These are phyloP conservation scores for Aspergillus alliaceus DNA, from an alignment of 2,329 filamentous ascomycete species.

Conservation along the genomic window DNA sequence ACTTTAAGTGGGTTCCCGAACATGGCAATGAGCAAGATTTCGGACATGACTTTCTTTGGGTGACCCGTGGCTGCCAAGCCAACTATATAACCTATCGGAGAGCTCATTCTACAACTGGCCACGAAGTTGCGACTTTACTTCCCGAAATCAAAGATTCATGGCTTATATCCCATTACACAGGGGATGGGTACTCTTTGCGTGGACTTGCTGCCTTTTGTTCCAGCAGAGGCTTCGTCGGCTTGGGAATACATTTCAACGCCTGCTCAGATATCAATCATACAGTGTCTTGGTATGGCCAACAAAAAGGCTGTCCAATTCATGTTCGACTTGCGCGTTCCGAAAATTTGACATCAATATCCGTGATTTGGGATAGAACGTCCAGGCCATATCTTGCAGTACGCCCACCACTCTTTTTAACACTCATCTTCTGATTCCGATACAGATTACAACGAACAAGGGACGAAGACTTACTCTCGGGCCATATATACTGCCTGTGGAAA, in stretches of 20 bases:
- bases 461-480: neutral
- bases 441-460: neutral
- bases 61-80: neutral
- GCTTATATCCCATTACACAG: neutral
- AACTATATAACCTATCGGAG: neutral
- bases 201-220: neutral
- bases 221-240: neutral
- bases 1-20: too few relatives aligned
- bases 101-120: neutral
- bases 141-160: neutral
- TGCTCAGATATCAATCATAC: neutral
- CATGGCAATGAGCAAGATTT: neutral
- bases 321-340: neutral
- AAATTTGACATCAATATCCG: neutral
- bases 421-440: neutral
- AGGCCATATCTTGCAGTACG: neutral
- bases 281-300: neutral
- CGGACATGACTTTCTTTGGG: neutral
- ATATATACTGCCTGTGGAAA: neutral
- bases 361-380: neutral
- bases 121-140: neutral
- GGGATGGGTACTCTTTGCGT: neutral
- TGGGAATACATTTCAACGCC: neutral
- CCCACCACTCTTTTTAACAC: neutral
- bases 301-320: neutral